These are phyloP conservation scores for Cucurbita pepo DNA, from an alignment of 306 rosid species.

Conservation along the genomic window DNA sequence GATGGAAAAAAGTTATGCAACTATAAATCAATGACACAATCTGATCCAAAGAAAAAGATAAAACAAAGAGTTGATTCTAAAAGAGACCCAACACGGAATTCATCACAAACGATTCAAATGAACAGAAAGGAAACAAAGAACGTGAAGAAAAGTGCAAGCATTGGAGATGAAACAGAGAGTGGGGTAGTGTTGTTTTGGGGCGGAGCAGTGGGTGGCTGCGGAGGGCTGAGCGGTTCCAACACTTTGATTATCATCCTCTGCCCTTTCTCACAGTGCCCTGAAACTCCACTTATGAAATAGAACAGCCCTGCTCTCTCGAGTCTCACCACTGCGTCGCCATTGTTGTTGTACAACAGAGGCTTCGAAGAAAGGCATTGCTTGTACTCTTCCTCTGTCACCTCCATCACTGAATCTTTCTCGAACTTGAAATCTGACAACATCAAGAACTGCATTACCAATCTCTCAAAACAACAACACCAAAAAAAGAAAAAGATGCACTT, in stretches of 20 bases:
- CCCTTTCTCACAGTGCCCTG: conserved; percentile 62
- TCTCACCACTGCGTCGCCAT: conserved; percentile 26
- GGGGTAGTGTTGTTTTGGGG: conserved; percentile 2
- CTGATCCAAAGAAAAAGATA: too few relatives aligned
- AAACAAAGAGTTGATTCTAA: neutral
- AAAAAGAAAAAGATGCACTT: conserved; percentile 13
- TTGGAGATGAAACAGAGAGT: conserved; percentile 3
- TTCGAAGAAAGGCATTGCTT: conserved; percentile 33
- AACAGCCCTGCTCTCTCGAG: conserved; percentile 47
- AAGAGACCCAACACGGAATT: neutral
- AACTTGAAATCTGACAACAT: conserved; percentile 39
- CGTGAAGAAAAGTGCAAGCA: conserved; percentile 3
- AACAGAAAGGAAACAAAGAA: conserved; percentile 3
- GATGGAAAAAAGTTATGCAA: neutral
- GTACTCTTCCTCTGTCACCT: conserved; percentile 61
- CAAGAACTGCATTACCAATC: neutral
- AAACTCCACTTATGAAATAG: conserved; percentile 75
- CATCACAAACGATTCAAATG: conserved; percentile 5
- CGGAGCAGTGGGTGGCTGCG: conserved; percentile 21
- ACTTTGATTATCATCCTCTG: conserved; percentile 63
- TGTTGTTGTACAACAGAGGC: conserved; percentile 57
- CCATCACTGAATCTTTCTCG: conserved; percentile 53
- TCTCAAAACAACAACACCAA: neutral
- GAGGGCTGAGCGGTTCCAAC: conserved; percentile 28
- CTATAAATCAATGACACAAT: too few relatives aligned